A percentile compares a stretch with the other conserved stretches of the same genome.
These are phyloP conservation scores for Penicillium lagena DNA, from an alignment of 495 filamentous ascomycete genomes.

Conservation along the genomic window DNA sequence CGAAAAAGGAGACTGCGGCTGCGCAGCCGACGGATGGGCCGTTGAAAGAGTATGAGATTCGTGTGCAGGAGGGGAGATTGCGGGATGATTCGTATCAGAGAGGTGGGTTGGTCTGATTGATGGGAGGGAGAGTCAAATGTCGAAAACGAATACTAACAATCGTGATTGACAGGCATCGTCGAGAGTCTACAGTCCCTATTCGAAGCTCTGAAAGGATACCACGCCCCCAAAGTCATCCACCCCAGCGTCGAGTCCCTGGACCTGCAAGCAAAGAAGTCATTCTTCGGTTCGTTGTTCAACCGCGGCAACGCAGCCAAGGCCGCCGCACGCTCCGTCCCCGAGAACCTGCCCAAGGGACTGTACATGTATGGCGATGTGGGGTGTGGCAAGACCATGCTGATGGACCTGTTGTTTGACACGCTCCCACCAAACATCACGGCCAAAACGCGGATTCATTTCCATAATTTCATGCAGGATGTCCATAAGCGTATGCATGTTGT, in stretches of 20 bases:
- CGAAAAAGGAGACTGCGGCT: neutral
- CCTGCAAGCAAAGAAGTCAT: constrained; percentile 49
- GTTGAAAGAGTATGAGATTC: constrained; percentile 76
- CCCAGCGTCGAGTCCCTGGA: constrained; percentile 70
- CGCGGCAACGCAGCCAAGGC: constrained; percentile 26
- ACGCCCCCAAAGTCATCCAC: constrained; percentile 64
- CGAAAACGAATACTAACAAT: neutral
- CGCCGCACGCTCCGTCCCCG: constrained; percentile 42
- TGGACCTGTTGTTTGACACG: constrained; percentile 98
- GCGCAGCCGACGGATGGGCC: constrained; percentile 50
- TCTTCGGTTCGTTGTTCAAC: constrained; percentile 69
- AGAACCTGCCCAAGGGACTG: constrained; percentile 74
- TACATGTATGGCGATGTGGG: constrained; percentile 98
- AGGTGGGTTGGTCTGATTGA: constrained; percentile 42
- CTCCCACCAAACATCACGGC: constrained; percentile 70
- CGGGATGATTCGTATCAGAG: constrained; percentile 87
- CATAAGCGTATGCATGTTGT: constrained; percentile 86
- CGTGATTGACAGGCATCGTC: constrained; percentile 59
- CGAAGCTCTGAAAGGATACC: constrained; percentile 70
- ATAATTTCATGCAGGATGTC: constrained; percentile 99
- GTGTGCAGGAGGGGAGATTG: constrained; percentile 65
- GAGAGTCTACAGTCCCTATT: constrained; percentile 84
- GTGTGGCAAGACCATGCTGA: constrained; percentile 98
- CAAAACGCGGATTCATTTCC: constrained; percentile 97
- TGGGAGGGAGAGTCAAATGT: neutral